Percentiles rank a stretch among this genome's conserved stretches.
Conservation (phyloP, 192 early-diverging fungal species). For the Backusella mclennaniae region DNA sequence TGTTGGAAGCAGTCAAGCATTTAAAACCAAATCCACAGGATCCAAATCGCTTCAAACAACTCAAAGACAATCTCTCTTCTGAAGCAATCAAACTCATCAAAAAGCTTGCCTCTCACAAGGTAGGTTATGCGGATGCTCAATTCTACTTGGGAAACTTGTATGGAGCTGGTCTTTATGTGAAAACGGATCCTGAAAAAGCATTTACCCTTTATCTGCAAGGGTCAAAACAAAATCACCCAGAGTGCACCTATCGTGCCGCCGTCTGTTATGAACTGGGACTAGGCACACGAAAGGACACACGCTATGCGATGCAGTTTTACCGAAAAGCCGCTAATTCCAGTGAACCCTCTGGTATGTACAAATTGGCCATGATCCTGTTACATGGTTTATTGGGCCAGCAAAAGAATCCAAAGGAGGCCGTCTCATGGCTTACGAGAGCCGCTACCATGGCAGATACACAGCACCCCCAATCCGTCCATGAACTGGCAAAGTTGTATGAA, state of each 20-base stretch:
- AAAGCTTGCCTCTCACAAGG: slow-evolving; percentile 70
- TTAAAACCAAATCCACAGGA: slow-evolving; percentile 64
- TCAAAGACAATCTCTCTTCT: slow-evolving; percentile 66
- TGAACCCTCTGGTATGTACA: slow-evolving; percentile 96
- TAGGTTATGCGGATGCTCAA: slow-evolving; percentile 83
- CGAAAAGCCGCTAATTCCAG: slow-evolving; percentile 88
- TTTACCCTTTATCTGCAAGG: slow-evolving; percentile 91
- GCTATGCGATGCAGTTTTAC: slow-evolving; percentile 86
- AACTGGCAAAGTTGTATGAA: slow-evolving; percentile 88
- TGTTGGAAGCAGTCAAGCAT: slow-evolving; percentile 75
- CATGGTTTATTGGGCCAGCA: slow-evolving; percentile 78
- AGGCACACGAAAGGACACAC: slow-evolving; percentile 85
- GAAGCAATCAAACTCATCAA: slow-evolving; percentile 90
- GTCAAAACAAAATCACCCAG: slow-evolving; percentile 88
- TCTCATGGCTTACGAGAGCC: slow-evolving; percentile 93
- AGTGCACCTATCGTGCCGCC: slow-evolving; percentile 90
- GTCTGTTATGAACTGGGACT: slow-evolving; percentile 96
- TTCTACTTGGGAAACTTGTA: slow-evolving; percentile 92
- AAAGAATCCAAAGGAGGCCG: slow-evolving; percentile 83
- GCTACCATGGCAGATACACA: slow-evolving; percentile 86
- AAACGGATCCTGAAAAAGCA: slow-evolving; percentile 83
- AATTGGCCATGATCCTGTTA: slow-evolving; percentile 89
- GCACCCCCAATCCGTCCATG: slow-evolving; percentile 91
- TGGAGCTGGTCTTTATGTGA: slow-evolving; percentile 78
- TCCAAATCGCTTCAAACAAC: slow-evolving; percentile 65